A percentile compares a stretch with the other conserved stretches of the same genome.
Evolutionary conservation across 129 eudicot genomes (phyloP).

Genomic region (Scalesia atractyloides): DNA sequence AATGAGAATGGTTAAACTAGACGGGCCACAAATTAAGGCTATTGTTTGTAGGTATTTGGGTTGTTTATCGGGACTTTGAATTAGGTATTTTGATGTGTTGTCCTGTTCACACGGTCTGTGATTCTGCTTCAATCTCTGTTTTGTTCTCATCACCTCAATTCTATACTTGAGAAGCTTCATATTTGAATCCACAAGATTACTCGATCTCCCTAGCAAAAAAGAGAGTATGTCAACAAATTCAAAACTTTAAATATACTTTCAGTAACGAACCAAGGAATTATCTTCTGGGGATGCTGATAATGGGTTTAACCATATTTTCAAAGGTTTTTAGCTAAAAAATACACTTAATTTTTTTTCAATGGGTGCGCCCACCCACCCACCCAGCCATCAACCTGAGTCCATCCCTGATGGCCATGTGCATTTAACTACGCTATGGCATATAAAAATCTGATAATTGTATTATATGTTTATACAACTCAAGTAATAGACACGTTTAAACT

Average conservation of each 20-base stretch:
- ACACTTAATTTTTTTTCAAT: too few species aligned
- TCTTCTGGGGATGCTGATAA: too few species aligned
- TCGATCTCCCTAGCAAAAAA: slow-evolving; percentile 22
- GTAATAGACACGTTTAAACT: neutral
- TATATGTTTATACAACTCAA: neutral
- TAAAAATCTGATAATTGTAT: neutral
- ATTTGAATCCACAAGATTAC: slow-evolving; percentile 32
- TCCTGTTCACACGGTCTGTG: slow-evolving; percentile 3
- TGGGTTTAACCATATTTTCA: too few species aligned
- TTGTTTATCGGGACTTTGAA: neutral
- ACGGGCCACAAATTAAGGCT: slow-evolving; percentile 25
- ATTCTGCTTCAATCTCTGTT: slow-evolving; percentile 20
- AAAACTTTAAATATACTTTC: neutral
- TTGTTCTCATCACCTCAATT: slow-evolving; percentile 22
- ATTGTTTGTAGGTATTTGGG: slow-evolving; percentile 21
- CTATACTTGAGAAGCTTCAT: slow-evolving; percentile 24
- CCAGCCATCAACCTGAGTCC: too few species aligned
- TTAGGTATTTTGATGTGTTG: neutral
- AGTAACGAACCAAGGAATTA: too few species aligned
- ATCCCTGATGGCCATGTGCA: too few species aligned
- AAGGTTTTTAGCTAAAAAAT: too few species aligned
- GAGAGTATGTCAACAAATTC: neutral
- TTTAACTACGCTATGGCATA: neutral
- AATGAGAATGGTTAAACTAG: slow-evolving; percentile 21
- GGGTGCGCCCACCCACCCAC: too few species aligned